These are phyloP conservation scores for Cochlearia excelsa DNA, from an alignment of 345 rosid species.

Conservation along the genomic window DNA sequence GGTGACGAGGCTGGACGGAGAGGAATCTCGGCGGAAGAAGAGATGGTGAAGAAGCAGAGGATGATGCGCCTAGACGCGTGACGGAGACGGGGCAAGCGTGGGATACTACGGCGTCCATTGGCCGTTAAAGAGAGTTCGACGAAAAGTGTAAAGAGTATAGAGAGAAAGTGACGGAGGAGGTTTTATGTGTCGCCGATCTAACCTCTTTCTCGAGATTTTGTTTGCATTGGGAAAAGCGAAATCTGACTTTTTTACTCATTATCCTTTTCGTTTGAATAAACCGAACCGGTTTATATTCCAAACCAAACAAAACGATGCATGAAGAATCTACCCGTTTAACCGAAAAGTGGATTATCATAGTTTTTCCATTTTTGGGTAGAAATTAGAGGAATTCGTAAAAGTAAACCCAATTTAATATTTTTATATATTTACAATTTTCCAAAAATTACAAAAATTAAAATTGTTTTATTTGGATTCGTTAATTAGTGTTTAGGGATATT, in stretches of 20 bases:
- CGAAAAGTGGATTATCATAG: no score
- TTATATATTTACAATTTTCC: no score
- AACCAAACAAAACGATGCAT: not conserved
- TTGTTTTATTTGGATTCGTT: no score
- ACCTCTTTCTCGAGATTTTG: not conserved
- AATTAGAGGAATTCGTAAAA: no score
- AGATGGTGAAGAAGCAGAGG: constrained; percentile 21
- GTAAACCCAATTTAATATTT: no score
- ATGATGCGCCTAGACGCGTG: constrained; percentile 41
- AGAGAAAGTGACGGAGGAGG: constrained; percentile 4
- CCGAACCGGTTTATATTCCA: constrained; percentile 21
- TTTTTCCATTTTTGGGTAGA: no score
- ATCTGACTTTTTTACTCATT: constrained; percentile 1
- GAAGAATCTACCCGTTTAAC: no score
- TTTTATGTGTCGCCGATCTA: constrained; percentile 18
- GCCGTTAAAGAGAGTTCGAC: constrained; percentile 30
- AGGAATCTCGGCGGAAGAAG: constrained; percentile 40
- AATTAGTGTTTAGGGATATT: no score
- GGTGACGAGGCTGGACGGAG: constrained; percentile 23
- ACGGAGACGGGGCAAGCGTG: constrained; percentile 32
- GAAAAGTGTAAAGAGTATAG: constrained; percentile 6
- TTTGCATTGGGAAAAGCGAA: constrained; percentile 35
- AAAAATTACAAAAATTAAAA: no score
- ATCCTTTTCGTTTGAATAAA: not conserved
- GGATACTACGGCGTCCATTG: constrained; percentile 49